These are phyloP conservation scores for Citrus sp. DNA, from an alignment of 345 rosid genomes.

Conservation along the genomic window DNA sequence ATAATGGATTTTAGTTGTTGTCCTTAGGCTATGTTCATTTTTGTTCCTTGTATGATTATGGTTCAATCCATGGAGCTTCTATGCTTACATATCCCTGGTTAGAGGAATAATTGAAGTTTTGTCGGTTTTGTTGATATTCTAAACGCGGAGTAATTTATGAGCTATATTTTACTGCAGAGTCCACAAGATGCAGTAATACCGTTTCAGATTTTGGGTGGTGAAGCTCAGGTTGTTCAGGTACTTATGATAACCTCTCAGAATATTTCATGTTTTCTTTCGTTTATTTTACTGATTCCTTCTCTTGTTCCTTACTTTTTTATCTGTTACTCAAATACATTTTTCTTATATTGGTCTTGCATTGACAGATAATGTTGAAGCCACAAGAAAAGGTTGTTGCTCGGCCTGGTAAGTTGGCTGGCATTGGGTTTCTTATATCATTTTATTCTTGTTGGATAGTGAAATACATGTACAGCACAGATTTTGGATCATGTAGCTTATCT, in stretches of 20 bases:
- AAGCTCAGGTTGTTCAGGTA: conserved; percentile 98
- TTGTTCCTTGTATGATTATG: conserved; percentile 4
- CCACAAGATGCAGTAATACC: conserved; percentile 80
- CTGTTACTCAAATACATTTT: neutral
- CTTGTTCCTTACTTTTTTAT: neutral
- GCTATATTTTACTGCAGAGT: conserved; percentile 47
- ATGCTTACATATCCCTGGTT: neutral
- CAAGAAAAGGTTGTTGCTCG: conserved; percentile 79
- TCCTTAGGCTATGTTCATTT: neutral
- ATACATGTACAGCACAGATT: neutral
- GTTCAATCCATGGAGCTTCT: conserved; percentile 3
- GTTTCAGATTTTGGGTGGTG: conserved; percentile 97
- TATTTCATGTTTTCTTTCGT: neutral
- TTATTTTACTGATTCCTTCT: neutral
- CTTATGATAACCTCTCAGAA: neutral
- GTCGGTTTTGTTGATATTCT: neutral
- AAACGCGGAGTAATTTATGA: conserved; percentile 2
- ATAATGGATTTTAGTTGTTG: neutral
- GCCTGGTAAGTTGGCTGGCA: conserved; percentile 57
- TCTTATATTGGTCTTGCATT: conserved; percentile 15
- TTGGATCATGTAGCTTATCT: neutral
- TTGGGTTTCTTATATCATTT: neutral
- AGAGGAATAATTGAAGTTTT: neutral
- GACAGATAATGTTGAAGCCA: conserved; percentile 89
- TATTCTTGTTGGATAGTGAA: neutral